A percentile compares a stretch with the other conserved stretches of the same genome.
Conservation (phyloP, 306 rosid genomes). For the Carpinus fangiana region DNA sequence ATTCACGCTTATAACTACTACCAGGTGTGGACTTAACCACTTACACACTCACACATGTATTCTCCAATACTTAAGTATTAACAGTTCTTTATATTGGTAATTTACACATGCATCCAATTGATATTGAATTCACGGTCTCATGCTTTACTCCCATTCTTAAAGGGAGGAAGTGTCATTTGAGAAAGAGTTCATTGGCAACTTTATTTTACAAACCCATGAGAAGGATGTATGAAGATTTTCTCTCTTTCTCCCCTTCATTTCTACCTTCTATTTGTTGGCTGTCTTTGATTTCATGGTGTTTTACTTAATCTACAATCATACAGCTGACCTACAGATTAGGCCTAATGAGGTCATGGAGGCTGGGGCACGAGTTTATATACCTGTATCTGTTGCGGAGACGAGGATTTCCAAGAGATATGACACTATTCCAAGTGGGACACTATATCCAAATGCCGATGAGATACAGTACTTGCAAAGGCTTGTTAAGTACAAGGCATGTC, state of each 20-base stretch:
- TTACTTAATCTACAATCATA: slow-evolving; percentile 45
- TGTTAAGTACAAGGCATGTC: slow-evolving; percentile 79
- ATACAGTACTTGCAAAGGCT: slow-evolving; percentile 90
- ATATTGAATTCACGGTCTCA: not conserved
- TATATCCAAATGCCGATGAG: slow-evolving; percentile 94
- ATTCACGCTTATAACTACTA: not conserved
- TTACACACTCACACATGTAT: too few relatives aligned
- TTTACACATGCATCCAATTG: not conserved
- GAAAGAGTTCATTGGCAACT: not conserved
- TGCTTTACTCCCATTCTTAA: not conserved
- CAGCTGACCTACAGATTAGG: slow-evolving; percentile 68
- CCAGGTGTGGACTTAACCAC: not conserved
- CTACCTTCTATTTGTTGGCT: slow-evolving; percentile 12
- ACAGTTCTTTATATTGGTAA: not conserved
- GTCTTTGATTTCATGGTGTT: slow-evolving; percentile 28
- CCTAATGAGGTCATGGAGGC: slow-evolving; percentile 68
- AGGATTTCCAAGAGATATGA: slow-evolving; percentile 83
- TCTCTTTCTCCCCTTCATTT: slow-evolving; percentile 6
- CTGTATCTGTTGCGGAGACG: slow-evolving; percentile 83
- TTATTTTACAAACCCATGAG: not conserved
- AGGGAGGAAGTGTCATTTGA: not conserved
- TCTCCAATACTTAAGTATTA: not conserved
- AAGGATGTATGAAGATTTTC: not conserved
- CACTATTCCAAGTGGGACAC: slow-evolving; percentile 88
- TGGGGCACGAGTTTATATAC: slow-evolving; percentile 61